Evolutionary conservation across 2,329 filamentous ascomycete genomes (phyloP), one percentile per base, ranked within the genome.

Genomic region (Fusarium transvaalense): DNA sequence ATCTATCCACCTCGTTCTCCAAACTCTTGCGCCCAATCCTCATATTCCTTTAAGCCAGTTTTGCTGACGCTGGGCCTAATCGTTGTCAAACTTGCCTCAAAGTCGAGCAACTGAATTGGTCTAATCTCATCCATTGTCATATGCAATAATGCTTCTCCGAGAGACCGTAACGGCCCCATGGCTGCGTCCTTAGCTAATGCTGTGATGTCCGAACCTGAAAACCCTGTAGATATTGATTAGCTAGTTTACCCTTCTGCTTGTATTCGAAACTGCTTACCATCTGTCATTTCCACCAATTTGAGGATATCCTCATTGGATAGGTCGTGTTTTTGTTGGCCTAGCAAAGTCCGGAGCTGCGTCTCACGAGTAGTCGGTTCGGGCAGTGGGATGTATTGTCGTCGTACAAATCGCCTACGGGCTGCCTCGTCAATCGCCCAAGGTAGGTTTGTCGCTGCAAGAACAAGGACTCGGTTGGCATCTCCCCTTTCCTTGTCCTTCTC

Each of bases 391-490:
- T 99, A 99, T 79, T 98, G 96, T 61, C 96, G 87, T 67, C 96
- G 85, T 15, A 97, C 95, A 76, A 99, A 99, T 51, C 96, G 86
- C 58, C 96, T 85, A 60, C 96, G 86, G 1, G 96, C 96, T 25
- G 96, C 96, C 78, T 98, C 96, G 73, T 99, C 96, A 71, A 99
- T 98, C 34, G 94, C 94, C 96, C 96, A 99, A 0, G 96, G 96
- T 61, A 98, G 79, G 77, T 99, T 99, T 1, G 96, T 99, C 21
- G 96, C 96, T 1, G 96, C 96, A 35, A 99, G 86, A 1, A 99
- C 96, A 15, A 99, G 85, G 2, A 99, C 96, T 53, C 95, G 86
- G 67, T 90, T 96, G 6, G 94, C 89, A 78, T 98, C 95, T 1
- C 93, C 93, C 56, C 85, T 85, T 62, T 91, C 88, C 70, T 87